Percentiles rank a stretch among this genome's conserved stretches.
These are phyloP conservation scores for Daldinia childiae DNA, from an alignment of 495 filamentous ascomycete species.

Conservation along the genomic window DNA sequence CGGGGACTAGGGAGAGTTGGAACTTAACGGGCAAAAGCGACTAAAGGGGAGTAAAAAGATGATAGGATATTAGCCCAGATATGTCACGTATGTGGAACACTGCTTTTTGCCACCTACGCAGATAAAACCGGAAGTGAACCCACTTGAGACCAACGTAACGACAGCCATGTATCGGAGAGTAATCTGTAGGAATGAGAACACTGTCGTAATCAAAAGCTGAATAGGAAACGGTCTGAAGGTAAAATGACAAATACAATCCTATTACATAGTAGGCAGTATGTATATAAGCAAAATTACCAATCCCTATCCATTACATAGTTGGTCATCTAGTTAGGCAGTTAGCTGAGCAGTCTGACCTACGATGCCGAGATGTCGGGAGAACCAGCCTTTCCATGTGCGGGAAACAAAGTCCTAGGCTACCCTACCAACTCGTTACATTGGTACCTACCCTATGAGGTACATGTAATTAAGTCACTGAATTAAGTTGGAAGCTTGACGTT, in stretches of 20 bases:
- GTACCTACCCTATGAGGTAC: slow-evolving; percentile 25
- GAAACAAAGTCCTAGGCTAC: slow-evolving; percentile 24
- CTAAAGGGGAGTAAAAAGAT: slow-evolving; percentile 8
- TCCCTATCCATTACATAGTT: neutral
- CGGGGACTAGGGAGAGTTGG: neutral
- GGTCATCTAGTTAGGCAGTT: neutral
- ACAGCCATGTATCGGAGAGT: slow-evolving; percentile 11
- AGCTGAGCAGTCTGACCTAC: neutral
- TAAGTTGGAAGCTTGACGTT: slow-evolving; percentile 35
- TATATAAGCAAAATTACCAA: neutral
- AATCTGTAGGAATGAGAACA: neutral
- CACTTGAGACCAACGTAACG: slow-evolving; percentile 16
- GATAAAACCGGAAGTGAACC: slow-evolving; percentile 29
- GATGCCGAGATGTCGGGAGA: slow-evolving; percentile 17
- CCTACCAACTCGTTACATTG: slow-evolving; percentile 12
- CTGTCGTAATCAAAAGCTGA: neutral
- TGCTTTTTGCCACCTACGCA: slow-evolving; percentile 31
- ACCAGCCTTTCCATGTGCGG: slow-evolving; percentile 4
- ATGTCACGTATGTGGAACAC: slow-evolving; percentile 28
- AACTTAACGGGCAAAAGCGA: neutral
- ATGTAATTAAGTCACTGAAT: slow-evolving; percentile 27
- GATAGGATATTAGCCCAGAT: slow-evolving; percentile 13
- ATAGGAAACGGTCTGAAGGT: neutral
- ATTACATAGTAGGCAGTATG: neutral
- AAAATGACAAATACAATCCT: neutral